phyloP scores from a whole-genome alignment of 495 filamentous ascomycete species.

The Xylaria curta region DNA sequence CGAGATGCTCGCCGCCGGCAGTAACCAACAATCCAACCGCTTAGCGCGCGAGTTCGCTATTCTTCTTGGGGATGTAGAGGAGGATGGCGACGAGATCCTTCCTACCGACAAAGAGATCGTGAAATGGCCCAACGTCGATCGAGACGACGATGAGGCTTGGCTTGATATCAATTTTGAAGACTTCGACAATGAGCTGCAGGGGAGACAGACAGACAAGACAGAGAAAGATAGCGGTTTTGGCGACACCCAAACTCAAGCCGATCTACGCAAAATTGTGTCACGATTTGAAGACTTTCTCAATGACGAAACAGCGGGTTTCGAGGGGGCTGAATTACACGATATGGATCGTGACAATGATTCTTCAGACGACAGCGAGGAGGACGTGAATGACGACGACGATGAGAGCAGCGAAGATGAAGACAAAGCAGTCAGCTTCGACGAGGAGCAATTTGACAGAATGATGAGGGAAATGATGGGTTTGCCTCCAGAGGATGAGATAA shows the following conservation, averaged over 20 bases:
- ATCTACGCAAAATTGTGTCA: conserved; percentile 86
- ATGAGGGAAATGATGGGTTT: conserved; percentile 97
- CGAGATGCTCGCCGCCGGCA: conserved; percentile 80
- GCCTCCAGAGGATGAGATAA: conserved; percentile 48
- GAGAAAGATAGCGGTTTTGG: conserved; percentile 63
- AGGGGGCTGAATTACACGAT: conserved; percentile 79
- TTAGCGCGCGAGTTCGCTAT: conserved; percentile 74
- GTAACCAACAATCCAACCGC: conserved; percentile 68
- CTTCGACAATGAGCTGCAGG: conserved; percentile 77
- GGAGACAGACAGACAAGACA: conserved; percentile 33
- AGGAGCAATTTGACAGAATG: conserved; percentile 81
- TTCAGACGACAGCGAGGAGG: conserved; percentile 54
- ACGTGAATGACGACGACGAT: conserved; percentile 43
- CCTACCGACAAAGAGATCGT: conserved; percentile 77
- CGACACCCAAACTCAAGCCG: conserved; percentile 79
- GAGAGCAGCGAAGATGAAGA: conserved; percentile 66
- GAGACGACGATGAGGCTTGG: conserved; percentile 87
- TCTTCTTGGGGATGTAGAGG: conserved; percentile 72
- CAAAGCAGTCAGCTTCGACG: conserved; percentile 79
- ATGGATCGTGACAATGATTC: conserved; percentile 73
- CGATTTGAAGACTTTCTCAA: conserved; percentile 93
- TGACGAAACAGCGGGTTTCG: conserved; percentile 78
- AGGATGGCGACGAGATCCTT: conserved; percentile 61
- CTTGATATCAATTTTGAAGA: conserved; percentile 89
- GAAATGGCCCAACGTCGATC: conserved; percentile 64